Evolutionary conservation across 805 yeast species (phyloP).

Genomic region (Ogataea kodamae): DNA sequence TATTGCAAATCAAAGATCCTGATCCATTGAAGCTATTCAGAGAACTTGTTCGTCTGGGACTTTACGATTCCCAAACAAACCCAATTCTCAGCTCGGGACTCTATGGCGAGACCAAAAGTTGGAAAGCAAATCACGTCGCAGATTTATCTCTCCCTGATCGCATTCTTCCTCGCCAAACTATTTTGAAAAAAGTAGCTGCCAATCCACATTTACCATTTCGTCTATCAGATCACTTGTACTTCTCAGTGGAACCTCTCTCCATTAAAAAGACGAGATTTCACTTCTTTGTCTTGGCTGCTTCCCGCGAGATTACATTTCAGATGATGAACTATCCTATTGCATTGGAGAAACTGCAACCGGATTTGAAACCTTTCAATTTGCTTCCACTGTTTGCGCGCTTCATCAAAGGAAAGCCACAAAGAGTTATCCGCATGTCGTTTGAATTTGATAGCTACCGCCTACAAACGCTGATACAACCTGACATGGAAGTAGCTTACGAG

Average conservation of each 20-base stretch:
- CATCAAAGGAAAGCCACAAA: too few relatives aligned
- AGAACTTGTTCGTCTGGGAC: constrained; percentile 14
- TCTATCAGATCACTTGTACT: constrained; percentile 20
- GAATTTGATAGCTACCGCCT: too few relatives aligned
- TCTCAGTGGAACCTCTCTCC: constrained; percentile 21
- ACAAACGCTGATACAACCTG: too few relatives aligned
- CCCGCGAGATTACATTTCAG: neutral
- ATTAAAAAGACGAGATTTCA: constrained; percentile 16
- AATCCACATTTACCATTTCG: constrained; percentile 13
- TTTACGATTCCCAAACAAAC: constrained; percentile 22
- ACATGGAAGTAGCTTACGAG: too few relatives aligned
- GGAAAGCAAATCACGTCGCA: constrained; percentile 1
- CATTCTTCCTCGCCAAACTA: constrained; percentile 1
- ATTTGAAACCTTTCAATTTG: too few relatives aligned
- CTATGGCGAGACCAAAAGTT: constrained; percentile 7
- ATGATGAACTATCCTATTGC: neutral
- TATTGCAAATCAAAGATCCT: constrained; percentile 14
- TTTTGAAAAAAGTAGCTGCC: constrained; percentile 5
- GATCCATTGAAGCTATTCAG: constrained; percentile 16
- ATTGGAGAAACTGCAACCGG: neutral
- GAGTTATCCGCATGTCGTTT: too few relatives aligned
- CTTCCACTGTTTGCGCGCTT: too few relatives aligned
- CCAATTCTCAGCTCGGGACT: constrained; percentile 28
- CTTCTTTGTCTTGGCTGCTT: constrained; percentile 8
- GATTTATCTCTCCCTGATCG: constrained; percentile 3